These are phyloP conservation scores for Luzula sylvatica DNA, from an alignment of 176 grass and related monocot genomes.

Conservation along the genomic window DNA sequence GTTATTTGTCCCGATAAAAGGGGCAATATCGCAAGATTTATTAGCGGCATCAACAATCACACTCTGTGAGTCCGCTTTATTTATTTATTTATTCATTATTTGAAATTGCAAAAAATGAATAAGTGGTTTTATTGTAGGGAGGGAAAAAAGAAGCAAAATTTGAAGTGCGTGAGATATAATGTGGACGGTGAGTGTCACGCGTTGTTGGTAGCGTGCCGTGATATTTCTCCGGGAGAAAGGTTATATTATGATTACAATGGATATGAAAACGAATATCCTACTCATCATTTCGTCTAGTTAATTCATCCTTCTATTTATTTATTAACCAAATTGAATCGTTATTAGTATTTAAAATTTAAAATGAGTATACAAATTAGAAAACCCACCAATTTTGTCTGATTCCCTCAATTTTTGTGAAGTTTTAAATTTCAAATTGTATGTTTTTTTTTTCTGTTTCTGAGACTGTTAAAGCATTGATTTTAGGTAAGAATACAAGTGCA, in stretches of 20 bases:
- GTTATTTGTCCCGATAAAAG: conserved; percentile 73
- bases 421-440: too few species aligned
- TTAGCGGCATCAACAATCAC: conserved; percentile 92
- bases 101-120: too few species aligned
- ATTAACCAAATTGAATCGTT: conserved; percentile 4
- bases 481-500: too few species aligned
- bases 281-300: conserved; percentile 66
- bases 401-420: too few species aligned
- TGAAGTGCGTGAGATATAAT: conserved; percentile 84
- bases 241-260: conserved; percentile 98
- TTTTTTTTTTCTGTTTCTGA: too few species aligned
- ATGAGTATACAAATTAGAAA: neutral
- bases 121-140: conserved; percentile 41
- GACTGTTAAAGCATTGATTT: too few species aligned
- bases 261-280: conserved; percentile 76
- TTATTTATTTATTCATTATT: conserved; percentile 2
- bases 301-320: neutral
- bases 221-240: conserved; percentile 75
- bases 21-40: conserved; percentile 73
- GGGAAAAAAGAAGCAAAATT: conserved; percentile 77
- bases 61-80: conserved; percentile 37
- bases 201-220: conserved; percentile 71
- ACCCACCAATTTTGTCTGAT: neutral
- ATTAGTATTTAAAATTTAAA: conserved; percentile 13
- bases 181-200: conserved; percentile 72